A percentile compares a stretch with the other conserved stretches of the same genome.
phyloP scores from a whole-genome alignment of 805 yeast genomes.

The Yarrowia sp. region DNA sequence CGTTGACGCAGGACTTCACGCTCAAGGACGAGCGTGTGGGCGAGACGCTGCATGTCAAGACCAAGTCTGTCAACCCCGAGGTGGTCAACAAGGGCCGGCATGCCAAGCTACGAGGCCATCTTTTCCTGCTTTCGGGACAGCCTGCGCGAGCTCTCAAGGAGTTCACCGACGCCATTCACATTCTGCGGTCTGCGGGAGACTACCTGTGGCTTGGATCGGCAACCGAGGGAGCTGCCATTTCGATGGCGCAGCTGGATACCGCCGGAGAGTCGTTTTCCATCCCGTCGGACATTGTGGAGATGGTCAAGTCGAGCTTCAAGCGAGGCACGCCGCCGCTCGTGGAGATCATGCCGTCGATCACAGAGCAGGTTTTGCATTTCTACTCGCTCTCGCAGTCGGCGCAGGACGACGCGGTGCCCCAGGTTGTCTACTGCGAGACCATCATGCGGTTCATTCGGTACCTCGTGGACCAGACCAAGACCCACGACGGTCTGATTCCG shows the following conservation, averaged over 20 bases:
- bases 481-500: constrained; percentile 27
- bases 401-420: constrained; percentile 77
- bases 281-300: not conserved
- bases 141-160: constrained; percentile 65
- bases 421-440: constrained; percentile 70
- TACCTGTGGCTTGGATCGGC: constrained; percentile 86
- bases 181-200: constrained; percentile 64
- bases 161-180: constrained; percentile 68
- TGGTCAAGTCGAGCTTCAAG: not conserved
- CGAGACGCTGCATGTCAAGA: not conserved
- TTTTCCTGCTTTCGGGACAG: constrained; percentile 78
- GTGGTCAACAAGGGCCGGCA: constrained; percentile 14
- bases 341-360: constrained; percentile 32
- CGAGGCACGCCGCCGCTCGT: not conserved
- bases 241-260: constrained; percentile 50
- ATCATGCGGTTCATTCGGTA: constrained; percentile 55
- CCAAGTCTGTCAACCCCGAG: constrained; percentile 3
- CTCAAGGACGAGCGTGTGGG: not conserved
- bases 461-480: constrained; percentile 38
- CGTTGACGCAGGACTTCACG: not conserved
- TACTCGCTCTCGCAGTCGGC: constrained; percentile 54
- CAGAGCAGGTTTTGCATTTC: constrained; percentile 38
- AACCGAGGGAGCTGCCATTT: constrained; percentile 74
- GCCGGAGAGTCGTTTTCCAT: not conserved
- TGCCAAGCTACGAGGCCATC: constrained; percentile 19